Evolutionary conservation across 257 asterid genomes (phyloP).

Genomic region (Solanum tacnaense): DNA sequence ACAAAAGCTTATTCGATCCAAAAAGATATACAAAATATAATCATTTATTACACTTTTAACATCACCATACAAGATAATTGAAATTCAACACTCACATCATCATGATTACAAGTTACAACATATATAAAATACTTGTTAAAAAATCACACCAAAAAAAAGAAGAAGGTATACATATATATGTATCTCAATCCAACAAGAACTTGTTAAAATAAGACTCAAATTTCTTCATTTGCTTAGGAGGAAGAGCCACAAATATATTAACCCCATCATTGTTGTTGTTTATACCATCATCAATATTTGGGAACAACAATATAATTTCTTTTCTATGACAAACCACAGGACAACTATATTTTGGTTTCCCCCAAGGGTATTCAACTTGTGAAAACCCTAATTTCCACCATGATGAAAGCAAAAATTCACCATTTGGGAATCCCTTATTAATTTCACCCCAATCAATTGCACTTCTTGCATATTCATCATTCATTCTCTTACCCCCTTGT

Average conservation of each 20-base stretch:
- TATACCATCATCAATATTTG: conserved; percentile 35
- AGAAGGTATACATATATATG: neutral
- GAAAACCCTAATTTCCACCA: conserved; percentile 93
- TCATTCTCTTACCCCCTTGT: conserved; percentile 54
- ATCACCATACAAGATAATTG: neutral
- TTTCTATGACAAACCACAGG: conserved; percentile 70
- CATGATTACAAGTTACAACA: neutral
- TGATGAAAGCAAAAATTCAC: conserved; percentile 73
- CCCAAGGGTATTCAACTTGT: conserved; percentile 77
- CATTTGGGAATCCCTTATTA: conserved; percentile 76
- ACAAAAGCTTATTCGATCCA: neutral
- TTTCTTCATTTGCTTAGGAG: conserved; percentile 53
- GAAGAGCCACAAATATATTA: conserved; percentile 75
- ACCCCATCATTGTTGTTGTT: conserved; percentile 29
- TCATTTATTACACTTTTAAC: neutral
- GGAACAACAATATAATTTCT: conserved; percentile 63
- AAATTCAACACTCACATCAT: neutral
- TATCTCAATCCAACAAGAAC: conserved; percentile 13
- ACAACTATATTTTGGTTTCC: conserved; percentile 68
- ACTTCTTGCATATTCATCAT: conserved; percentile 62
- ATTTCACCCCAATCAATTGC: conserved; percentile 86
- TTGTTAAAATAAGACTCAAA: conserved; percentile 34
- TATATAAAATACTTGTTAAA: neutral
- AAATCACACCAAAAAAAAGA: neutral
- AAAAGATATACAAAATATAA: neutral